Evolutionary conservation across 441 rosid genomes (phyloP), one percentile per base, ranked within the genome.

Genomic region (Bocquillonia castaneifolia): DNA sequence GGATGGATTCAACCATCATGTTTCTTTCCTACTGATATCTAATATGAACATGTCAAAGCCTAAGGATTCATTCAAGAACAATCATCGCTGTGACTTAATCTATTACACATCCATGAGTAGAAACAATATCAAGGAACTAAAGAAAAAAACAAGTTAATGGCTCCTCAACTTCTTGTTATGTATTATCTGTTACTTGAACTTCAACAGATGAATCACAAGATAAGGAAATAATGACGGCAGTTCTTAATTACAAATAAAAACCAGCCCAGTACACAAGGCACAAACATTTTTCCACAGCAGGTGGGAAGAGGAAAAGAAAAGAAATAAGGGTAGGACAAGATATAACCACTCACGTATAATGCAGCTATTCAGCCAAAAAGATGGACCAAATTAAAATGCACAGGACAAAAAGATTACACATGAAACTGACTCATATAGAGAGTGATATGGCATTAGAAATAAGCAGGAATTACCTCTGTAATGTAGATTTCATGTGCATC

Each of bases 401-500:
- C 15, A 26, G 15, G 10, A 37, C n/a, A 28, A 51, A 71, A 66
- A 72, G 52, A 71, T 28, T 54, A 42, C 22, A 45, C 36, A 52
- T 44, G 64, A 31, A 29, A 20, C 53, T n/a, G 37, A 32, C 44
- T 59, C 32, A 63, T 54, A 56, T 26, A 54, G 55, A n/a, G 29
- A 48, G 39, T 68, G 40, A 36, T 47, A 54, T 22, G 15, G 64
- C 52, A 54, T 20, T n/a, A 47, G 55, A 37, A 60, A 31, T 68
- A 77, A 67, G 59, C 56, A 64, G 68, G 69, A 67, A 42, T 63
- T 81, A 93, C 99, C 99, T 91, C 85, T 32, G 97, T 94, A 73
- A 91, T 80, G 70, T 84, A 87, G 66, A 94, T 87, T 79, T 91
- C 97, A 64, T 82, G 86, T 20, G 84, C 74, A 78, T 78, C 86